phyloP scores from a whole-genome alignment of 441 rosid genomes.

The Adansonia rubrostipa region DNA sequence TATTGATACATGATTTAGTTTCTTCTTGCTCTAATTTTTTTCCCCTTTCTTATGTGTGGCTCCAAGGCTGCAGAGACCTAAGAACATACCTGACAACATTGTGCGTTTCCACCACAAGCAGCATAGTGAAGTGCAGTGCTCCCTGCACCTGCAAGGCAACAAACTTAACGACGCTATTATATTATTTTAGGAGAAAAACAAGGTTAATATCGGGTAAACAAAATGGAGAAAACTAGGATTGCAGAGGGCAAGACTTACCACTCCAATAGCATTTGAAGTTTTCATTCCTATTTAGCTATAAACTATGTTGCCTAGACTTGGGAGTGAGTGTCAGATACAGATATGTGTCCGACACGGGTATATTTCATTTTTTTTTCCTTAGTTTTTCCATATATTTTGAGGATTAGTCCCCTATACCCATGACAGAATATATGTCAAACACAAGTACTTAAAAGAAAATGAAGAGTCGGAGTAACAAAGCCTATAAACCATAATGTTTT shows the following conservation, averaged over 20 bases:
- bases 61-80: slow-evolving; percentile 8
- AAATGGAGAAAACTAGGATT: background rate
- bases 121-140: slow-evolving; percentile 94
- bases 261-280: background rate
- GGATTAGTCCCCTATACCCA: too few relatives aligned
- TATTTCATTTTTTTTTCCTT: too few relatives aligned
- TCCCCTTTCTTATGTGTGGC: background rate
- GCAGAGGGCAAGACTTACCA: background rate
- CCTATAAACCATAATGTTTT: background rate
- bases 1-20: slow-evolving; percentile 13
- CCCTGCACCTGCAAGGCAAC: slow-evolving; percentile 71
- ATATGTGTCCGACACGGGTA: too few relatives aligned
- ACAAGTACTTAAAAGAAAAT: too few relatives aligned
- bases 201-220: background rate
- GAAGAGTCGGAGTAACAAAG: too few relatives aligned
- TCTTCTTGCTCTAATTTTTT: background rate
- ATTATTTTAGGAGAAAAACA: background rate
- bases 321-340: too few relatives aligned
- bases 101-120: slow-evolving; percentile 93
- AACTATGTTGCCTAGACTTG: too few relatives aligned
- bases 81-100: slow-evolving; percentile 79
- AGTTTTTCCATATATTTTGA: too few relatives aligned
- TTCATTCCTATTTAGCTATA: background rate
- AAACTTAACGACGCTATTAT: background rate
- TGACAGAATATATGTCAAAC: too few relatives aligned